A percentile compares a stretch with the other conserved stretches of the same genome.
These are phyloP conservation scores for Coix lacrymajobi DNA, from an alignment of 176 grass and related monocot genomes.

Conservation along the genomic window DNA sequence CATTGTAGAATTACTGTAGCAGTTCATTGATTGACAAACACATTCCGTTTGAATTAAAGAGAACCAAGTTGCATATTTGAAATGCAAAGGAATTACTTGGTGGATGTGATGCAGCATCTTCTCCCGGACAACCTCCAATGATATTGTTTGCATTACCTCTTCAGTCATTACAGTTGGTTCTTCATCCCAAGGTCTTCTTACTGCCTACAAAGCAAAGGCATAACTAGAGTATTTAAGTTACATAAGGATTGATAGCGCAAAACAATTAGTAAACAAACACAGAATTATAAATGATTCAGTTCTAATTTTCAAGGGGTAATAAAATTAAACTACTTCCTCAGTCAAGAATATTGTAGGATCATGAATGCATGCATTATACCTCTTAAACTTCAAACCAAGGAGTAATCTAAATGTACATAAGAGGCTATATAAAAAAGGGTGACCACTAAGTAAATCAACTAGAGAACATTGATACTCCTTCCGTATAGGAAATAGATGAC, in stretches of 20 bases:
- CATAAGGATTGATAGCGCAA: neutral
- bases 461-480: neutral
- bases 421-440: neutral
- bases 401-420: neutral
- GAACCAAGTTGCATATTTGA: neutral
- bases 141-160: constrained; percentile 93
- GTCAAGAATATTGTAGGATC: neutral
- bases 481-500: too few species aligned
- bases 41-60: constrained; percentile 11
- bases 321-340: neutral
- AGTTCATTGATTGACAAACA: neutral
- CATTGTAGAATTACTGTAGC: neutral
- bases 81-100: constrained; percentile 50
- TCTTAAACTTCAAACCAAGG: neutral
- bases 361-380: neutral
- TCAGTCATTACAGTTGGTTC: constrained; percentile 80
- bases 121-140: constrained; percentile 92
- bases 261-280: neutral
- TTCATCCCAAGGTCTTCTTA: constrained; percentile 94
- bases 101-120: constrained; percentile 95
- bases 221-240: neutral
- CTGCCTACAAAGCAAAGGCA: constrained; percentile 53
- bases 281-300: neutral
- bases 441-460: neutral
- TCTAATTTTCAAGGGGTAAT: neutral